Base-by-base conservation (phyloP, 2,329 filamentous ascomycete genomes). In the Cadophora sp. region DNA sequence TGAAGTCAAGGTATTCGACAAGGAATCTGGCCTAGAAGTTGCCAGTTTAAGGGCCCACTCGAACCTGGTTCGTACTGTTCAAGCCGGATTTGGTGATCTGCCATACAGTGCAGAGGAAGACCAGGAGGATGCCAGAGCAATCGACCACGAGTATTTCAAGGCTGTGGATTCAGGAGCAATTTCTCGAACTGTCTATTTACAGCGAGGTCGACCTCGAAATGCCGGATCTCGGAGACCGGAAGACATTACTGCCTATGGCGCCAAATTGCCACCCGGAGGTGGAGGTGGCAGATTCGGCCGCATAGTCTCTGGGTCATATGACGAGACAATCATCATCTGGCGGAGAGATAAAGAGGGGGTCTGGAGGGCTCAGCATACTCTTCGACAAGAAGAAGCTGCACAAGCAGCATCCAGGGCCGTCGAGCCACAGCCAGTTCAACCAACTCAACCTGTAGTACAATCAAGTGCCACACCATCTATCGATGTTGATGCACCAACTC, bases 271-370 rank as follows among this genome's bases (percentile, higher is more conserved):
- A 1, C 94, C 95, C 0, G 95, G 95, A 14, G 94, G 95, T 27
- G 95, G 95, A 48, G 94, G 95, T 29, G 93, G 93, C 75, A 90
- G 86, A 73, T 97, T 95, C 83, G 93, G 92, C 11, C 90, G 94
- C n/a, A 99, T 99, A 68, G 93, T 99, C 3, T 97, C 94, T 7
- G 96, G 96, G 2, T 97, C 94, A 0, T 99, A 99, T 74, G 96
- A 99, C 74, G 93, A 97, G 81, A 94, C 90, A 12, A 93, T 99
- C 73, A 94, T 97, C 72, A 92, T 99, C 66, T 99, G 96, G 96
- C 91, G 92, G 73, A 90, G 93, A 69, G 92, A 97, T 72, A 87
- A 89, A 72, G 90, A 96, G 72, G 94, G 94, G 2, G 87, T 92
- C 29, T 98, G 96, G 94, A 90, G 90, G 73, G 88, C 90, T 64